Evolutionary conservation across 345 rosid species (phyloP).

Genomic region (Linum lewisii): DNA sequence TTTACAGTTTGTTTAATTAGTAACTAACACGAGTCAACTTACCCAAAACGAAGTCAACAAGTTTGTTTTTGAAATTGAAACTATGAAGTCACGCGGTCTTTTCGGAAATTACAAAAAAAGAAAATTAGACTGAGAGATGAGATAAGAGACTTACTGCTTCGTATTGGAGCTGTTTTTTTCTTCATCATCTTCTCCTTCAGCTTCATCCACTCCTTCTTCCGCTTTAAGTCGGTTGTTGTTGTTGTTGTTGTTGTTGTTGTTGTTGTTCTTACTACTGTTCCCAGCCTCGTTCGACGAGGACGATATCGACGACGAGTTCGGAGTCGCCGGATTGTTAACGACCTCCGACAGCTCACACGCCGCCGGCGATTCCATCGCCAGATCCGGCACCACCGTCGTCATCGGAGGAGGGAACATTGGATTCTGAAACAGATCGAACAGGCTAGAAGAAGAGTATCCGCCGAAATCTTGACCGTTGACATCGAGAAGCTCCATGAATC

Average conservation of each 20-base stretch:
- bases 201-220: constrained; percentile 10
- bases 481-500: constrained; percentile 51
- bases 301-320: constrained; percentile 78
- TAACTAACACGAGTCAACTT: too few relatives aligned
- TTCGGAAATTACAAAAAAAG: too few relatives aligned
- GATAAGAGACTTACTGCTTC: constrained; percentile 85
- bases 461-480: constrained; percentile 26
- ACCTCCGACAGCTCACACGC: constrained; percentile 69
- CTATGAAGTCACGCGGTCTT: too few relatives aligned
- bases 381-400: constrained; percentile 16
- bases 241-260: too few relatives aligned
- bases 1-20: too few relatives aligned
- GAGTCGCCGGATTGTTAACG: constrained; percentile 61
- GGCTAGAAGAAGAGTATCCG: constrained; percentile 18
- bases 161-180: constrained; percentile 35
- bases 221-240: background rate
- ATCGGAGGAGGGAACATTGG: constrained; percentile 15
- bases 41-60: too few relatives aligned
- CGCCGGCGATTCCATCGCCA: constrained; percentile 30
- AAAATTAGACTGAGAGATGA: background rate
- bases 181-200: constrained; percentile 38
- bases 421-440: constrained; percentile 43
- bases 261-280: constrained; percentile 6
- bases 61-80: too few relatives aligned
- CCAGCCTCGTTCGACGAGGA: constrained; percentile 67